A percentile compares a stretch with the other conserved stretches of the same genome.
These are phyloP conservation scores for Chalaropsis thielavioides DNA, from an alignment of 2,329 filamentous ascomycete genomes.

Conservation along the genomic window DNA sequence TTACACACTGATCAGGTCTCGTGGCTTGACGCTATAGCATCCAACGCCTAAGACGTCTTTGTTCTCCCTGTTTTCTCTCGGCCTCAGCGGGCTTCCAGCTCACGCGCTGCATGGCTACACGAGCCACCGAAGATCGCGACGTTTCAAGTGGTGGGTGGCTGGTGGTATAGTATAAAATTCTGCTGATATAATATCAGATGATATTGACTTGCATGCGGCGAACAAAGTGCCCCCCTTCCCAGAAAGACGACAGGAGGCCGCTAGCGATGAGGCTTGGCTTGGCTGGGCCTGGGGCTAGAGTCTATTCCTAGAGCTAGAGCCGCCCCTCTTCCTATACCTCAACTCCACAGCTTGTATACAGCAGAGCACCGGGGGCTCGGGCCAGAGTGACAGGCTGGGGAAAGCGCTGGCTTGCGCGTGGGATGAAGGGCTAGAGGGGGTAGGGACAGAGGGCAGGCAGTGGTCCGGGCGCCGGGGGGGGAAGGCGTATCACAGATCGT, in stretches of 20 bases:
- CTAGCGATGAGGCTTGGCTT: too few relatives aligned
- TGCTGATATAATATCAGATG: neutral
- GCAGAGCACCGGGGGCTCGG: neutral
- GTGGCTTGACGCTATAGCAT: neutral
- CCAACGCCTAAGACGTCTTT: neutral
- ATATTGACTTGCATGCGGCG: neutral
- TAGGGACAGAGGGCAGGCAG: neutral
- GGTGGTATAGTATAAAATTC: neutral
- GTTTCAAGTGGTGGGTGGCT: neutral
- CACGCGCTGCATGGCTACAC: neutral
- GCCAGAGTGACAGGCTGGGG: neutral
- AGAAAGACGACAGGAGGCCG: neutral
- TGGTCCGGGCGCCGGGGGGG: neutral
- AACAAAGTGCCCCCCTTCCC: too few relatives aligned
- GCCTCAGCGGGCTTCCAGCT: neutral
- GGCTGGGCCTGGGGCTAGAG: too few relatives aligned
- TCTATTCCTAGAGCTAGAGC: too few relatives aligned
- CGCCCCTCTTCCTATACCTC: neutral
- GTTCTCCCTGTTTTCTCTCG: neutral
- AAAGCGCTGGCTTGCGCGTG: neutral
- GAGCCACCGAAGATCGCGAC: neutral
- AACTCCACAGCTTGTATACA: neutral
- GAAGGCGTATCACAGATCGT: neutral
- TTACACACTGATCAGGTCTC: neutral
- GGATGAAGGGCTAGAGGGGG: neutral